Evolutionary conservation across 2,329 filamentous ascomycete species (phyloP), one percentile per base, ranked within the genome.

Genomic region (Phyllosticta citrichinensis): DNA sequence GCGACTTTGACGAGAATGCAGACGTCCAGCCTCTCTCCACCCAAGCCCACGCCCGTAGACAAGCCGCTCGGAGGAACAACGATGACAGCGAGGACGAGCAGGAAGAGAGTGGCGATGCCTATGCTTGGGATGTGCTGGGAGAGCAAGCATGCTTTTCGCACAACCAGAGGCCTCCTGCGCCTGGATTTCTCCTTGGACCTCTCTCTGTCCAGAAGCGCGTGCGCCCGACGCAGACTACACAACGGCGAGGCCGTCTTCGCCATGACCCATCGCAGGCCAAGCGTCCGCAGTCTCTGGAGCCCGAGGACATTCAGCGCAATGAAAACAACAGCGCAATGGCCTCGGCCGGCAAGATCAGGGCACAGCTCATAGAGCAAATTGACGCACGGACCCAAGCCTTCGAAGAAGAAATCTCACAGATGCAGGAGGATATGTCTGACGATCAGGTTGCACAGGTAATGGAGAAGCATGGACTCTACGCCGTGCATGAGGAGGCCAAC

Each of bases 111-210:
- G 89, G 87, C 10, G 89, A 94, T 65, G 84, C 86, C 67, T 81
- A 93, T 70, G 89, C 95, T 69, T 99, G 94, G 94, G 83, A 86
- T 51, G 84, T 91, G 67, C 80, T 97, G 3, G 94, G 94, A 2
- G 83, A 84, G 12, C 84, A 84, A 62, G 91, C 89, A 0, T 91
- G 88, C 67, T 79, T 93, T 60, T 88, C 87, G 0, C 78, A 83
- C 68, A 88, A 89, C 63, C 77, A 81, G 24, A 85, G 93, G 11
- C 92, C 93, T 0, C 83, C 88, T 0, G 80, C 94, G 2, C 84
- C 89, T 0, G 87, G 89, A 1, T 96, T 97, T 68, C 81, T 99
- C 6, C 83, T 97, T 0, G 93, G 94, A 0, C 93, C 93, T 0
- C 77, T 97, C 1, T 95, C 91, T 0, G 84, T 96, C 0, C 89